These are phyloP conservation scores for Teunomyces lycoperdinae DNA, from an alignment of 805 yeast genomes.

Conservation along the genomic window DNA sequence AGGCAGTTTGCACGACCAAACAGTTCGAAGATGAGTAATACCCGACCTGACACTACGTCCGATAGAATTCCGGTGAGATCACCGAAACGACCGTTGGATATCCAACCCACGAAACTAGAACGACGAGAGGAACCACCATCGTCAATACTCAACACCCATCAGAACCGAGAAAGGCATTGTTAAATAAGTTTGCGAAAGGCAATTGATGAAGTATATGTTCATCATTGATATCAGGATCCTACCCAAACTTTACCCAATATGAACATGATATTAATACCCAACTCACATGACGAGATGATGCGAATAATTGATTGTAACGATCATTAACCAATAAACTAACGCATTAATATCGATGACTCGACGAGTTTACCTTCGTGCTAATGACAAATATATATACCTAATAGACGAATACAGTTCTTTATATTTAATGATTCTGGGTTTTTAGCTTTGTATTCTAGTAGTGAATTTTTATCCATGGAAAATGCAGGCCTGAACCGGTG, in stretches of 20 bases:
- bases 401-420: not conserved
- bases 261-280: not conserved
- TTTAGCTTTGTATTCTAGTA: no score
- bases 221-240: not conserved
- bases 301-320: slow-evolving; percentile 1
- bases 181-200: not conserved
- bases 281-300: not conserved
- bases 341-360: not conserved
- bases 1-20: not conserved
- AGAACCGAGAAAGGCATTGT: not conserved
- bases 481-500: not conserved
- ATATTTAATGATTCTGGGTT: not conserved
- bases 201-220: not conserved
- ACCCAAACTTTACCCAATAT: not conserved
- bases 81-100: slow-evolving; percentile 4
- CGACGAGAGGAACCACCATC: slow-evolving; percentile 6
- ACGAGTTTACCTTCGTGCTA: not conserved
- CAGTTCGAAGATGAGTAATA: not conserved
- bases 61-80: not conserved
- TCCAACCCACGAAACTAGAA: not conserved
- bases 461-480: no score
- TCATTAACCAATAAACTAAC: not conserved
- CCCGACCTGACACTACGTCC: not conserved
- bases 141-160: not conserved
- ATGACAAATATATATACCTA: not conserved